These are phyloP conservation scores for Bacidia gigantensis DNA, from an alignment of 495 filamentous ascomycete genomes.

Conservation along the genomic window DNA sequence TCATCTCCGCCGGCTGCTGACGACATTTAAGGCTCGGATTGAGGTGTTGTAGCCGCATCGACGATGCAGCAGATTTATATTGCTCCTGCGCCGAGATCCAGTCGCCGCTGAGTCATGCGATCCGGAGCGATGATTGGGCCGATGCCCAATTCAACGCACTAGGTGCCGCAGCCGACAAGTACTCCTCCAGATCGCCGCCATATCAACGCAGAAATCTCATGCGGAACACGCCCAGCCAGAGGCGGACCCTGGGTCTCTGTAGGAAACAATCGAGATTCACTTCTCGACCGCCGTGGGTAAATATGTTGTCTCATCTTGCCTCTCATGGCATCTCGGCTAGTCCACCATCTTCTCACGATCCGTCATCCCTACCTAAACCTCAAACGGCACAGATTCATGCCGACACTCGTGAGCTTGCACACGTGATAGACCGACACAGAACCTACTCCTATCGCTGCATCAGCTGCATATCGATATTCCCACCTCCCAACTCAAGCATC, in stretches of 20 bases:
- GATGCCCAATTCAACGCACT: neutral
- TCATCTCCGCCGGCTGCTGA: neutral
- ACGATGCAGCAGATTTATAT: neutral
- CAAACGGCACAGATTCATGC: no score
- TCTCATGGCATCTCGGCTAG: neutral
- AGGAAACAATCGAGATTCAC: neutral
- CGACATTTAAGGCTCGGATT: neutral
- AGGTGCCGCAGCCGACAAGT: neutral
- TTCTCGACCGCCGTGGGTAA: neutral
- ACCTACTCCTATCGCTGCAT: no score
- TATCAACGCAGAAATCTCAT: neutral
- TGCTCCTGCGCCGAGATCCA: neutral
- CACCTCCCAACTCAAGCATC: no score
- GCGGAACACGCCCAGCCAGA: neutral
- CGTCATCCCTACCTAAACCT: no score
- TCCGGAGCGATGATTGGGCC: neutral
- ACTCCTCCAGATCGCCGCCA: neutral
- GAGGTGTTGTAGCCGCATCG: neutral
- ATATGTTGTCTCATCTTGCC: neutral
- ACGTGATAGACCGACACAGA: no score
- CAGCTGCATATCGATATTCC: no score
- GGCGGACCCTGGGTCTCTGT: neutral
- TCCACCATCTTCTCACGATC: no score
- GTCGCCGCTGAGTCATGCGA: neutral
- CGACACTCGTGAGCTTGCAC: no score